Evolutionary conservation across 768 basidiomycete genomes (phyloP).

Genomic region (Tephrocybe sp.): DNA sequence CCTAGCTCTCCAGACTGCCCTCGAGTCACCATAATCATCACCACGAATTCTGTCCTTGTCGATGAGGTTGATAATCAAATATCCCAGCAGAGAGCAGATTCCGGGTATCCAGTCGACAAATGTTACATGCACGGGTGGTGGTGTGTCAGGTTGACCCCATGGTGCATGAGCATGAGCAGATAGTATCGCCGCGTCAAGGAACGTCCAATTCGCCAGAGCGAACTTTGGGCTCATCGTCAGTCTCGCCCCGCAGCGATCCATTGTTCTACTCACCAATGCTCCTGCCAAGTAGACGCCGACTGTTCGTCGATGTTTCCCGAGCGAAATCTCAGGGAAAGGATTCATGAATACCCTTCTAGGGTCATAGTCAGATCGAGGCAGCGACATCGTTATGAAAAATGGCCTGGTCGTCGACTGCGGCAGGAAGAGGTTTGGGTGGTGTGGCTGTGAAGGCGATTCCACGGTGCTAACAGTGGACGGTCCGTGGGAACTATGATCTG

Average conservation of each 20-base stretch:
- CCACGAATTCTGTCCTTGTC: conserved; percentile 89
- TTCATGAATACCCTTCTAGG: conserved; percentile 87
- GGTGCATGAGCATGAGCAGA: conserved; percentile 85
- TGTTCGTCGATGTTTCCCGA: conserved; percentile 78
- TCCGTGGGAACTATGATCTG: conserved; percentile 27
- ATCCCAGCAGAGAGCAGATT: conserved; percentile 88
- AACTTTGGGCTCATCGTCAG: conserved; percentile 56
- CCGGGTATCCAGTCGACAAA: conserved; percentile 99
- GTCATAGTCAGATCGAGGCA: conserved; percentile 81
- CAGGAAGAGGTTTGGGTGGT: conserved; percentile 12
- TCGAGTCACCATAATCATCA: conserved; percentile 79
- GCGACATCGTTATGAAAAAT: conserved; percentile 42
- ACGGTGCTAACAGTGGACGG: conserved; percentile 16
- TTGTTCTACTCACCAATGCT: conserved; percentile 67
- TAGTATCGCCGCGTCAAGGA: conserved; percentile 89
- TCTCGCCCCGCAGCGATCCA: not conserved
- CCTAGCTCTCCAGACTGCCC: conserved; percentile 89
- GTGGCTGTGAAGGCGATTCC: conserved; percentile 19
- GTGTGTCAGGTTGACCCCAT: conserved; percentile 65
- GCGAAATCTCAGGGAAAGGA: conserved; percentile 74
- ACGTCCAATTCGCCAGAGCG: conserved; percentile 92
- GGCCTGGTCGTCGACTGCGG: conserved; percentile 12
- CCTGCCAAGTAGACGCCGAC: conserved; percentile 91
- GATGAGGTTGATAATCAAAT: conserved; percentile 90
- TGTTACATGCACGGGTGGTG: conserved; percentile 68